Conservation (phyloP, 2,329 filamentous ascomycete species). For the Penicillium expansum region DNA sequence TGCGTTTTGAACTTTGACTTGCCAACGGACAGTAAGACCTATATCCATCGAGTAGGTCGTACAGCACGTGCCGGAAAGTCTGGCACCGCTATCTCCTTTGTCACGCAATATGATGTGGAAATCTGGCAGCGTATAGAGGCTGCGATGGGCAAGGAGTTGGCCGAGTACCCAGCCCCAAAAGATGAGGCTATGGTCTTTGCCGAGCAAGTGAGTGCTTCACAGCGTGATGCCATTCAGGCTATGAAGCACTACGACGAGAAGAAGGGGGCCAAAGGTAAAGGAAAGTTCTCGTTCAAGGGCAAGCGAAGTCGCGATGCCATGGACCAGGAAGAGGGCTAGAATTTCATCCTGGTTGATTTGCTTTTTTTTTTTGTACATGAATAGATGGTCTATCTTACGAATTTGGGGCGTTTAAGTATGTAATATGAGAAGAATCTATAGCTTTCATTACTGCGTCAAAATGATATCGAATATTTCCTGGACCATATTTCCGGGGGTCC, state of each 20-base stretch:
- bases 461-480: conserved; percentile 23
- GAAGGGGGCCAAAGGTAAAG: conserved; percentile 51
- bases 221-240: conserved; percentile 72
- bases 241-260: conserved; percentile 79
- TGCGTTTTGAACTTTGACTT: conserved; percentile 83
- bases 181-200: conserved; percentile 84
- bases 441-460: conserved; percentile 29
- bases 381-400: conserved; percentile 9
- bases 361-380: conserved; percentile 7
- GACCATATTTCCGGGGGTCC: conserved; percentile 10
- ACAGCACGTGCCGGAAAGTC: conserved; percentile 84
- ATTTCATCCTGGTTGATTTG: background rate
- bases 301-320: conserved; percentile 62
- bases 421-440: conserved; percentile 10
- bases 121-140: conserved; percentile 78
- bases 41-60: conserved; percentile 84
- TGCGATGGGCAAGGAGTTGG: conserved; percentile 73
- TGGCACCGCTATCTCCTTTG: conserved; percentile 70
- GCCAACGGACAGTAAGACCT: conserved; percentile 81
- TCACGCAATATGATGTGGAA: conserved; percentile 86
- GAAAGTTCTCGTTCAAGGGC: conserved; percentile 50
- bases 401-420: conserved; percentile 4
- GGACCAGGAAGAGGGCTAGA: conserved; percentile 71
- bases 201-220: conserved; percentile 64
- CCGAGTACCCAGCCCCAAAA: conserved; percentile 67